Evolutionary conservation across 495 filamentous ascomycete genomes (phyloP).

Genomic region (Sordaria brevicollis): DNA sequence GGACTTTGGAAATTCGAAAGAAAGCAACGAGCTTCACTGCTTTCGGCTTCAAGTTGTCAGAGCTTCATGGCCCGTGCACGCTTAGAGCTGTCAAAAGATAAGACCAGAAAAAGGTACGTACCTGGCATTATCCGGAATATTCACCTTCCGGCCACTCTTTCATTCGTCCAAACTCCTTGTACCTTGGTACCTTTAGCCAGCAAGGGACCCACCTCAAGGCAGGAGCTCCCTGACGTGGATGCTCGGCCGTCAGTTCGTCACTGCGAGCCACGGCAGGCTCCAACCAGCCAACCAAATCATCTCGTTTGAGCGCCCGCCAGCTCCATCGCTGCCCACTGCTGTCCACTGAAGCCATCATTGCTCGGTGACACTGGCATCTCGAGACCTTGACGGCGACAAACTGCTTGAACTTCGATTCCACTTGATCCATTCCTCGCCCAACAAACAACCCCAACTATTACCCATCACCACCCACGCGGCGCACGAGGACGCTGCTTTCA

Average conservation of each 20-base stretch:
- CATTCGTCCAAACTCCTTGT: not conserved
- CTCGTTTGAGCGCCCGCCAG: not conserved
- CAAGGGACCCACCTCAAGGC: conserved; percentile 13
- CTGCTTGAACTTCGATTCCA: conserved; percentile 1
- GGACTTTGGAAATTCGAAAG: not conserved
- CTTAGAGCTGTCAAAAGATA: not conserved
- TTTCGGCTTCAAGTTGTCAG: not conserved
- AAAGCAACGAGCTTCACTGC: not conserved
- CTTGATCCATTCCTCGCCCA: not conserved
- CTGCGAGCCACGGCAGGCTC: not conserved
- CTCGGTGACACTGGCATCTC: not conserved
- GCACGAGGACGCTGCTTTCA: not conserved
- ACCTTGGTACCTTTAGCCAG: not conserved
- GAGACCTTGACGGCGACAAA: not conserved
- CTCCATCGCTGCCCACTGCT: not conserved
- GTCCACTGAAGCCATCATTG: not conserved
- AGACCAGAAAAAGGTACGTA: not conserved
- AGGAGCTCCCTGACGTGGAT: conserved; percentile 29
- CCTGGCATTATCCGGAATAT: not conserved
- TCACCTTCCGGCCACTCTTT: not conserved
- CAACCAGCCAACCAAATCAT: not conserved
- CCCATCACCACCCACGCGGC: not conserved
- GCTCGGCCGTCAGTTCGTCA: not conserved
- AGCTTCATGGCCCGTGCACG: not conserved
- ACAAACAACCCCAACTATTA: not conserved